phyloP scores from a whole-genome alignment of 2,329 filamentous ascomycete genomes.

The Beauveria australis region DNA sequence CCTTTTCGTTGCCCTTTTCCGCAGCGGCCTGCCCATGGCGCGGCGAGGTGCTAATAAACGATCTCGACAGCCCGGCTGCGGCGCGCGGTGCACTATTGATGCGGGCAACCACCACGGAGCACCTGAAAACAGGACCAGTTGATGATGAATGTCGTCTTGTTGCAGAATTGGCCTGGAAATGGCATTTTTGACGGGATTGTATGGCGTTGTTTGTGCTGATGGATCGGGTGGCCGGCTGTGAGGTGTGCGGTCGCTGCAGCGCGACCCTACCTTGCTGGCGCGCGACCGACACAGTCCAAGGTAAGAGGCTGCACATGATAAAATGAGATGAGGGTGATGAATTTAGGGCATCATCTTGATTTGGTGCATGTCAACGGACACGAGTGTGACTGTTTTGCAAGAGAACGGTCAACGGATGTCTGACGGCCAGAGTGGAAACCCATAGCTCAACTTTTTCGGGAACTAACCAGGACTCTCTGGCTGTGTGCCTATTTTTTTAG shows the following conservation, averaged over 20 bases:
- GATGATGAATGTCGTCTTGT: background rate
- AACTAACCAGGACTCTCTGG: background rate
- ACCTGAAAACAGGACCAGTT: background rate
- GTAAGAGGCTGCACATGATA: constrained; percentile 1
- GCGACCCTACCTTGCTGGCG: background rate
- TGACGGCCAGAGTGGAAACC: background rate
- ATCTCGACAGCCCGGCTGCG: background rate
- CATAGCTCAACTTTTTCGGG: background rate
- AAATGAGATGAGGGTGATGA: background rate
- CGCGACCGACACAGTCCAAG: constrained; percentile 7
- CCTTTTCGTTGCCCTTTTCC: constrained; percentile 17
- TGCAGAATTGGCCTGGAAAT: background rate
- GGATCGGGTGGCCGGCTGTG: background rate
- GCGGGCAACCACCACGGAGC: background rate
- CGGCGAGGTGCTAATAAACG: background rate
- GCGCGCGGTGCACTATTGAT: background rate
- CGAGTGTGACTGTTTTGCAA: background rate
- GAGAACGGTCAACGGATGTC: background rate
- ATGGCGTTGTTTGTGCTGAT: background rate
- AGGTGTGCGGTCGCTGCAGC: background rate
- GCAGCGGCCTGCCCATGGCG: background rate
- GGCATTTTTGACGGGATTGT: background rate
- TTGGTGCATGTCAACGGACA: background rate
- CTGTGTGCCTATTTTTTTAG: constrained; percentile 7
- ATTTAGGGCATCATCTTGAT: background rate